Conservation (phyloP, 805 yeast species). For the Yamadazyma scolyti region DNA sequence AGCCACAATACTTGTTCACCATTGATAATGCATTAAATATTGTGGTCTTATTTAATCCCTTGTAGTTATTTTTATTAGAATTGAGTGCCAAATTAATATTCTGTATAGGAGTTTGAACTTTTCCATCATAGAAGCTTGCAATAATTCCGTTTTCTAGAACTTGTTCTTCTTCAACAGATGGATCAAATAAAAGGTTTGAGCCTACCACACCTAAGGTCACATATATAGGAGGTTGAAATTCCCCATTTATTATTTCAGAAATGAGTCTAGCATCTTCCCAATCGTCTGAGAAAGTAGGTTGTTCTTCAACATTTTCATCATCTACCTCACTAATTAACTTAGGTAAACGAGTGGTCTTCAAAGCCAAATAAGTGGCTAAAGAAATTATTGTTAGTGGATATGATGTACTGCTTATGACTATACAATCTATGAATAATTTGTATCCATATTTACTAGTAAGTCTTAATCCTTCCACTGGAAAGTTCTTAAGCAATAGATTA, state of each 20-base stretch:
- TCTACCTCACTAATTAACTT: constrained; percentile 64
- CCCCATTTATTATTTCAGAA: constrained; percentile 17
- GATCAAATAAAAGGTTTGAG: constrained; percentile 68
- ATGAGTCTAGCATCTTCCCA: constrained; percentile 60
- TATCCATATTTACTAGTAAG: constrained; percentile 74
- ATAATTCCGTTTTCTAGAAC: constrained; percentile 83
- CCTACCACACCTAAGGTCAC: constrained; percentile 78
- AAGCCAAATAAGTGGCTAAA: constrained; percentile 75
- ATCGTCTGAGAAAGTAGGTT: constrained; percentile 88
- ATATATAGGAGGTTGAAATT: constrained; percentile 68
- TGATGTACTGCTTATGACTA: constrained; percentile 72
- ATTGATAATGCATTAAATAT: constrained; percentile 54
- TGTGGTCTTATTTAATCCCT: constrained; percentile 49
- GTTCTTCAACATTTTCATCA: constrained; percentile 74
- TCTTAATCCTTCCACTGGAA: constrained; percentile 50
- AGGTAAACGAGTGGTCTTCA: constrained; percentile 75
- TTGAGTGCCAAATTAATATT: constrained; percentile 60
- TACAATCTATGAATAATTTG: constrained; percentile 74
- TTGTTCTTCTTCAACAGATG: constrained; percentile 83
- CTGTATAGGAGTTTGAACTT: constrained; percentile 68
- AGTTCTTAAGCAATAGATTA: constrained; percentile 47
- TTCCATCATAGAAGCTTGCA: constrained; percentile 66
- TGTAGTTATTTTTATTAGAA: constrained; percentile 41
- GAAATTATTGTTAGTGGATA: constrained; percentile 81
- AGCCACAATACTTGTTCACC: constrained; percentile 57